Evolutionary conservation across 208 protist genomes (phyloP), one percentile per base, ranked within the genome.

Genomic region (Acanthamoeba quina): DNA sequence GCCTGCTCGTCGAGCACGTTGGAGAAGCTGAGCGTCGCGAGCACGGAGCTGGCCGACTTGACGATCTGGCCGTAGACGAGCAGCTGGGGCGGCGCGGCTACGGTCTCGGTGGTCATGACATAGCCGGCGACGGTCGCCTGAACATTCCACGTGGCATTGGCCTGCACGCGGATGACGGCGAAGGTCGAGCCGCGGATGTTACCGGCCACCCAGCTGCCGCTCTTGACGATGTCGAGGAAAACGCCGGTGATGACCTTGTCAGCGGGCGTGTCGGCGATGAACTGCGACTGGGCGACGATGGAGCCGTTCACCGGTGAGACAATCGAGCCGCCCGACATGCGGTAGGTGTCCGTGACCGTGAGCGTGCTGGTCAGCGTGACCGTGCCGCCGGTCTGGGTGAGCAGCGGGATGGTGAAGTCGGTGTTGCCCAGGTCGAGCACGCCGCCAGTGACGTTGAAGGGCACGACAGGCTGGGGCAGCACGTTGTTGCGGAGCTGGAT

Each of bases 401-500:
- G 64, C 10, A 76, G 41, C 68, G 86, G 60, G 64, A 92, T 76
- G 68, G 26, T 76, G 62, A 92, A 92, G 86, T 92, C 86, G 62
- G 26, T 44, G 64, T 78, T 78, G 68, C 86, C 86, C 26, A 92
- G 62, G 86, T 74, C 86, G 29, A 92, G 86, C 37, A 29, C 37
- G 24, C 86, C 86, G 17, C 60, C 86, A 29, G 86, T 92, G 24
- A 92, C 86, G 60, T 92, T 78, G 31, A 56, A 76, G n/a, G 86
- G 86, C 86, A 92, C 86, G 7, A 92, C 52, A 1, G 86, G 86
- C 58, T 47, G 15, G 21, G 86, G 86, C 44, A 92, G 86, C 37
- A 6, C 62, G 47, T 70, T 92, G 86, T 92, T 92, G 86, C 56
- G 49, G 54, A 92, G n/a, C 37, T 92, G 86, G 29, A 92, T 52